Evolutionary conservation across 2,329 filamentous ascomycete genomes (phyloP).

Genomic region (Rhexocercosporidium sp.): DNA sequence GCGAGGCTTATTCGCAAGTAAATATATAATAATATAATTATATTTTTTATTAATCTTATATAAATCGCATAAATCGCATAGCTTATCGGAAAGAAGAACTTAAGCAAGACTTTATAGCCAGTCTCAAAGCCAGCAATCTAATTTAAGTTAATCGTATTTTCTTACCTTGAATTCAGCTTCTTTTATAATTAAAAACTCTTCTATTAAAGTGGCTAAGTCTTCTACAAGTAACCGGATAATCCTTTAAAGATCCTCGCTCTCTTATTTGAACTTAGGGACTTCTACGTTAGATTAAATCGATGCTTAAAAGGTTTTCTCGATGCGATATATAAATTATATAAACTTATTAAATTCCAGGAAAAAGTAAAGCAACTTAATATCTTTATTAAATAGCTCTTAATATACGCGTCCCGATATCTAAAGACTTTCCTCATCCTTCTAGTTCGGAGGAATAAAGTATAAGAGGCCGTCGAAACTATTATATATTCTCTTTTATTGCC

Average conservation of each 20-base stretch:
- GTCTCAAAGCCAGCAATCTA: neutral
- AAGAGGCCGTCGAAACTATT: neutral
- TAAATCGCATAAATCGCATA: neutral
- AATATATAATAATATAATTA: too few relatives aligned
- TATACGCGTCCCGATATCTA: neutral
- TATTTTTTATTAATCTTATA: too few relatives aligned
- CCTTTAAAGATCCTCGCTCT: neutral
- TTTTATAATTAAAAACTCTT: neutral
- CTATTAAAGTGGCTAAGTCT: neutral
- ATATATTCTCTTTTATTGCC: constrained; percentile 5
- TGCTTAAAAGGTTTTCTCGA: neutral
- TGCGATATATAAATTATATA: neutral
- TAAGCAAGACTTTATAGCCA: neutral
- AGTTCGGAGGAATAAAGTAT: neutral
- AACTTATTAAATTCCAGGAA: neutral
- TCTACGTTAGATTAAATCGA: neutral
- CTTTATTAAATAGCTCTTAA: constrained; percentile 2
- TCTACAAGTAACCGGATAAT: neutral
- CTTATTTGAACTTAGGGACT: neutral
- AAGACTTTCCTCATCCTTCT: neutral
- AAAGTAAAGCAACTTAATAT: neutral
- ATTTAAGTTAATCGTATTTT: neutral
- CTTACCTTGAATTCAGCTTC: neutral
- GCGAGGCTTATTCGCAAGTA: too few relatives aligned
- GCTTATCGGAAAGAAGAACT: neutral